phyloP scores from a whole-genome alignment of 2,329 filamentous ascomycete species.

The Claviceps lovelessii region DNA sequence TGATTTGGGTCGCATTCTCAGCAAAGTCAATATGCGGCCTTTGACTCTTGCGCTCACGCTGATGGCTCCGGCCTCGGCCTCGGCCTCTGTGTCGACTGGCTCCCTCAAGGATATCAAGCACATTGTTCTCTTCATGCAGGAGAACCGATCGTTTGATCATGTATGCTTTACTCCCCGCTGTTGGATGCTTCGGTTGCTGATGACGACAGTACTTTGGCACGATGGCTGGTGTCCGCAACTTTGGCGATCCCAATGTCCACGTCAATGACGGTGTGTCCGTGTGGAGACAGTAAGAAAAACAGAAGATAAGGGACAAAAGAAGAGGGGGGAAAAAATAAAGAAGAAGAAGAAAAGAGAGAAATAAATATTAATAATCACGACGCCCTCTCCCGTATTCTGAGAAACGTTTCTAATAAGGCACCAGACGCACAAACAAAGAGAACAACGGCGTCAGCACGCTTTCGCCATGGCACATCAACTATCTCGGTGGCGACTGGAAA shows the following conservation, averaged over 20 bases:
- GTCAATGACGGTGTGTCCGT: constrained; percentile 24
- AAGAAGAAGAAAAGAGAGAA: too few relatives aligned
- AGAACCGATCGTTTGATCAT: constrained; percentile 20
- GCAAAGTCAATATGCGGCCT: background rate
- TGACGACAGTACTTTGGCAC: constrained; percentile 35
- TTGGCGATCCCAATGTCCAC: constrained; percentile 28
- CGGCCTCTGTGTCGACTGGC: constrained; percentile 15
- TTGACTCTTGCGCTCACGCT: background rate
- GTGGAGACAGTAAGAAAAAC: constrained; percentile 31
- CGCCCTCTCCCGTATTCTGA: background rate
- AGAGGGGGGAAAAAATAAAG: too few relatives aligned
- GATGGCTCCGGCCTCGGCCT: constrained; percentile 10
- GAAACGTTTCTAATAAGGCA: background rate
- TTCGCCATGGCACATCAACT: constrained; percentile 36
- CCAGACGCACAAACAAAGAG: background rate
- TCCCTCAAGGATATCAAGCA: constrained; percentile 38
- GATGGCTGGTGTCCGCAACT: constrained; percentile 41
- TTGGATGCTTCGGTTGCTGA: background rate
- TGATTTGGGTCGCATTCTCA: background rate
- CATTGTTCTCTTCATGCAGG: constrained; percentile 45
- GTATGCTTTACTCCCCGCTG: constrained; percentile 7
- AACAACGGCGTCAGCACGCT: constrained; percentile 29
- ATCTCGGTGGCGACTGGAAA: constrained; percentile 29
- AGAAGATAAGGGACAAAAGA: too few relatives aligned
- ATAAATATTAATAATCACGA: too few relatives aligned